A percentile compares a stretch with the other conserved stretches of the same genome.
These are phyloP conservation scores for Trichoderma pleuroti DNA, from an alignment of 2,329 filamentous ascomycete species.

Conservation along the genomic window DNA sequence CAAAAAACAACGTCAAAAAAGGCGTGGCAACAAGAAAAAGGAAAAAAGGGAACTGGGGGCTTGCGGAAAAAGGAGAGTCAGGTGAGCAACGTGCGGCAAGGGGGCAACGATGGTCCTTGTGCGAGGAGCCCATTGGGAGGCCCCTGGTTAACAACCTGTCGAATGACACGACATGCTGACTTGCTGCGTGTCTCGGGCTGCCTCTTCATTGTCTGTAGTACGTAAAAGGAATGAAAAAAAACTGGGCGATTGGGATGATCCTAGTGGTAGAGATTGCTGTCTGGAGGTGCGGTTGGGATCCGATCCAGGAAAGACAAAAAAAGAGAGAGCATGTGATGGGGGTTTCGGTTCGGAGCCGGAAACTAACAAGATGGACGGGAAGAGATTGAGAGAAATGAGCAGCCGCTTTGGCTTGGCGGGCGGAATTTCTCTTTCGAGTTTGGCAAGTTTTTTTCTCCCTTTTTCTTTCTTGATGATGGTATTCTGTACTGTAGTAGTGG, in stretches of 20 bases:
- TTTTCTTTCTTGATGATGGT: background rate
- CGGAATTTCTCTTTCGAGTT: background rate
- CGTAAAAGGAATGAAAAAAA: background rate
- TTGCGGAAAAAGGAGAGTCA: slow-evolving; percentile 2
- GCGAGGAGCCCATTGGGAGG: background rate
- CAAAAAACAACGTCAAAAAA: background rate
- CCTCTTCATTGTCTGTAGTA: background rate
- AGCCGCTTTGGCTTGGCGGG: background rate
- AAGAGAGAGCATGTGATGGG: background rate
- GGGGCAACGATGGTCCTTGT: background rate
- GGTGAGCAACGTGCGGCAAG: slow-evolving; percentile 6
- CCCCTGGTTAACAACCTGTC: background rate
- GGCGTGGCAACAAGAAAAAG: background rate
- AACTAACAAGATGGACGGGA: background rate
- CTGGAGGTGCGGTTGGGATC: background rate
- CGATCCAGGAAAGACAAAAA: too few relatives aligned
- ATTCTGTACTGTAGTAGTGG: too few relatives aligned
- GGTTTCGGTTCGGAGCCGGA: background rate
- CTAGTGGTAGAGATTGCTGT: background rate
- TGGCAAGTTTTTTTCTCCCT: background rate
- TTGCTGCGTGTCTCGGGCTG: background rate
- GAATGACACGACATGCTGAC: background rate
- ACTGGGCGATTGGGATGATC: background rate
- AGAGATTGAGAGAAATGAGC: background rate
- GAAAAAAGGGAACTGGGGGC: background rate